Percentiles rank a stretch among this genome's conserved stretches.
These are phyloP conservation scores for Oryza rufipogon DNA, from an alignment of 176 grass and related monocot species.

Conservation along the genomic window DNA sequence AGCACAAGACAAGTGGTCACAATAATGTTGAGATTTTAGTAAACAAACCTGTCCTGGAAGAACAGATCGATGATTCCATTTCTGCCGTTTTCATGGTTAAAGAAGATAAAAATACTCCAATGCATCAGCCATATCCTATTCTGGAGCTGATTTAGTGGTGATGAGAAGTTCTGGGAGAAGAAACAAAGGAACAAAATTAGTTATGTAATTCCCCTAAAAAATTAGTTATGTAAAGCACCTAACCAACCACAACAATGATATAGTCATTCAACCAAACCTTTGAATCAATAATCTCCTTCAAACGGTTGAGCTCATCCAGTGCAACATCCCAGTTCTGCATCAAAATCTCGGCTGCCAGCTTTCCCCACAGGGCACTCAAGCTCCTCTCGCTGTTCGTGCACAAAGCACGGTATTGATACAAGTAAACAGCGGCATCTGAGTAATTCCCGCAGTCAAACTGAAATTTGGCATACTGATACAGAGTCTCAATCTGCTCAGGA, in stretches of 20 bases:
- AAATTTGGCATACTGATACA: conserved; percentile 93
- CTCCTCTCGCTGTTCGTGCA: conserved; percentile 87
- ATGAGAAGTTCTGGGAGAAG: conserved; percentile 67
- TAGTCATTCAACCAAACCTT: conserved; percentile 54
- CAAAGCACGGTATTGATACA: conserved; percentile 84
- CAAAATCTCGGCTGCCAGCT: conserved; percentile 85
- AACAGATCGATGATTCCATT: conserved; percentile 95
- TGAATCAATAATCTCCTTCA: conserved; percentile 96
- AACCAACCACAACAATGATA: neutral
- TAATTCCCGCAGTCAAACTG: conserved; percentile 93
- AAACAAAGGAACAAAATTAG: conserved; percentile 9
- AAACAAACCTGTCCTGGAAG: conserved; percentile 89
- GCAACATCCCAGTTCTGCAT: conserved; percentile 96
- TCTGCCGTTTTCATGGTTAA: conserved; percentile 95
- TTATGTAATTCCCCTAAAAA: neutral
- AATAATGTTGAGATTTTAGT: neutral
- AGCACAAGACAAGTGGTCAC: neutral
- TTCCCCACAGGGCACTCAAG: conserved; percentile 87
- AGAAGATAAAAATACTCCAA: conserved; percentile 95
- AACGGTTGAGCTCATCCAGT: conserved; percentile 82
- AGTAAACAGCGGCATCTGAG: conserved; percentile 73
- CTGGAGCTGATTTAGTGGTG: conserved; percentile 84
- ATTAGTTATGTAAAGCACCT: neutral
- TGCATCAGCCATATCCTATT: conserved; percentile 99
- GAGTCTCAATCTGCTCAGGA: conserved; percentile 78